Percentiles rank a stretch among this genome's conserved stretches.
Evolutionary conservation across 139 green algal species (phyloP).

Genomic region (Chlorella sorokiniana): DNA sequence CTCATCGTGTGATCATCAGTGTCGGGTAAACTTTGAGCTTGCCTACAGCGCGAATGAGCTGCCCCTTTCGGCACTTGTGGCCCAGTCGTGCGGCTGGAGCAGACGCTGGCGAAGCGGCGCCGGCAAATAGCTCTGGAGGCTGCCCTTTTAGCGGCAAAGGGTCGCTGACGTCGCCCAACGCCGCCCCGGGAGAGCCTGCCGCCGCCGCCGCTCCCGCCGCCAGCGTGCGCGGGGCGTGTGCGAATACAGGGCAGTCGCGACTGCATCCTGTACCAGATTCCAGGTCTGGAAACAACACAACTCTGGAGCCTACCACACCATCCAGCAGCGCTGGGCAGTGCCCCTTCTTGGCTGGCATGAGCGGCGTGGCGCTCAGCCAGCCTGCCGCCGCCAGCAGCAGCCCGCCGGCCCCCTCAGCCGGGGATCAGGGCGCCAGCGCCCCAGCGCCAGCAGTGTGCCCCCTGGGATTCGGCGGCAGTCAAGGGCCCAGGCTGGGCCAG

Average conservation of each 20-base stretch:
- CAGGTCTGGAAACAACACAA: background rate
- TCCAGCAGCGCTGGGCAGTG: background rate
- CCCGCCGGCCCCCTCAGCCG: background rate
- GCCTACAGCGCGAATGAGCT: too few relatives aligned
- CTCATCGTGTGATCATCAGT: background rate
- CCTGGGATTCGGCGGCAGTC: slow-evolving; percentile 26
- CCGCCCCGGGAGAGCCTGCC: background rate
- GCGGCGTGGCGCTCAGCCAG: background rate
- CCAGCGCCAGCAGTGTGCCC: slow-evolving; percentile 18
- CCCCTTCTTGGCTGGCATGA: background rate
- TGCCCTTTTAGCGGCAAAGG: background rate
- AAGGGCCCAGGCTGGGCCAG: slow-evolving; percentile 21
- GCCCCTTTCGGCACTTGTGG: slow-evolving; percentile 14
- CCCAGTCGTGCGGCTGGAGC: background rate
- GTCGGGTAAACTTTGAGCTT: background rate
- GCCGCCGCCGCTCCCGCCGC: background rate
- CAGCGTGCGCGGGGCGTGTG: background rate
- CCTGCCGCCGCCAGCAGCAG: background rate
- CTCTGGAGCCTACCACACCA: background rate
- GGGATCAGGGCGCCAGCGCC: background rate
- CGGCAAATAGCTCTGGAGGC: background rate
- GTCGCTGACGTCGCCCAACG: background rate
- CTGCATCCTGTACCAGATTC: background rate
- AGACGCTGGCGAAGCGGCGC: background rate
- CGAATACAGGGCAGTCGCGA: background rate